Conservation (phyloP, 352 stramenopile genomes). For the Globisporangium mamillatum region DNA sequence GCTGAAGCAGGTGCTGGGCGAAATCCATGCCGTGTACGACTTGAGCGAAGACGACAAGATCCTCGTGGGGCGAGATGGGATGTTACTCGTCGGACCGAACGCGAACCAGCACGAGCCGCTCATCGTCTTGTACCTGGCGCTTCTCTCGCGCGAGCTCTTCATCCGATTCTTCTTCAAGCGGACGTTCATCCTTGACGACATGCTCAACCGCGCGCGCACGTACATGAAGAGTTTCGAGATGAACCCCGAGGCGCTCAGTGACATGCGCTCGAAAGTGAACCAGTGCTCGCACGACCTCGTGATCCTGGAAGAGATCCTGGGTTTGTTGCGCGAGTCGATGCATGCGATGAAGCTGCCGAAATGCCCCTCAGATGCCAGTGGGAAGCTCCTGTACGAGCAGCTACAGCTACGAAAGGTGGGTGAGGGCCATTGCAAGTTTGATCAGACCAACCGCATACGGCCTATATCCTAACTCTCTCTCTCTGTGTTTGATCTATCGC, state of each 20-base stretch:
- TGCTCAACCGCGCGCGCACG: conserved; percentile 90
- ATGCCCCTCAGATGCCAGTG: conserved; percentile 85
- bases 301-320: conserved; percentile 95
- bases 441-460: neutral
- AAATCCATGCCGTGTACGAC: conserved; percentile 95
- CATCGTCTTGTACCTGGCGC: conserved; percentile 91
- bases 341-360: conserved; percentile 89
- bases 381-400: conserved; percentile 90
- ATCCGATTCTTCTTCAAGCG: conserved; percentile 93
- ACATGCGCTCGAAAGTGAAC: conserved; percentile 90
- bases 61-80: conserved; percentile 92
- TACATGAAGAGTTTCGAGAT: conserved; percentile 92
- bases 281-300: conserved; percentile 94
- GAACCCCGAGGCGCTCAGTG: conserved; percentile 88
- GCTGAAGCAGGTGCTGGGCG: conserved; percentile 93
- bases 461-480: neutral
- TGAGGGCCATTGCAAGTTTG: too few relatives aligned
- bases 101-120: conserved; percentile 91
- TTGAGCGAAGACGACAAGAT: conserved; percentile 95
- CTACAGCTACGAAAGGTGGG: conserved; percentile 83
- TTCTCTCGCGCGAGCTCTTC: conserved; percentile 93
- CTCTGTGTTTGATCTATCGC: too few relatives aligned
- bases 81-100: conserved; percentile 92
- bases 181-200: conserved; percentile 95
- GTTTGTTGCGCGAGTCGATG: conserved; percentile 93